Conservation (phyloP, 306 rosid species). For the Cicer judaicum region DNA sequence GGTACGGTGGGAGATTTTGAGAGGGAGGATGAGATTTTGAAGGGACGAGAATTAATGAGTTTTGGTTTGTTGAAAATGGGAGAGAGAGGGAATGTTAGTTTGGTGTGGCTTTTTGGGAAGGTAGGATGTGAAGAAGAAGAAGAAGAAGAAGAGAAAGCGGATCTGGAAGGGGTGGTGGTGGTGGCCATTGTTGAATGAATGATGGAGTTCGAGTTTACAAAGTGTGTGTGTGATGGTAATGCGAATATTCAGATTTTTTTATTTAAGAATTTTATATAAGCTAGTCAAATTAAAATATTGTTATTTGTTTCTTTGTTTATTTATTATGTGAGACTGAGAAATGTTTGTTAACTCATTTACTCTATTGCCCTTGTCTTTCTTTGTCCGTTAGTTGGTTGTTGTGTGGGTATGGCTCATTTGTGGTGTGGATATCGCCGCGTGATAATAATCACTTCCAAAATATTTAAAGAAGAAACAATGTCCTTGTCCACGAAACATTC, state of each 20-base stretch:
- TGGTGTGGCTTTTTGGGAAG: conserved; percentile 31
- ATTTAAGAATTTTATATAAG: neutral
- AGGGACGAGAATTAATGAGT: conserved; percentile 26
- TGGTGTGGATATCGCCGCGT: neutral
- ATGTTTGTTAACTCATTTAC: neutral
- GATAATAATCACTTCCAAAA: neutral
- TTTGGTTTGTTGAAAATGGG: conserved; percentile 27
- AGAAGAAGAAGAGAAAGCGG: conserved; percentile 45
- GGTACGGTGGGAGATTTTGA: conserved; percentile 42
- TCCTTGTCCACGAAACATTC: too few relatives aligned
- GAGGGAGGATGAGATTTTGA: conserved; percentile 50
- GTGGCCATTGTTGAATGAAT: conserved; percentile 53
- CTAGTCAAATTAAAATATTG: too few relatives aligned
- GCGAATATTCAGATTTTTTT: neutral
- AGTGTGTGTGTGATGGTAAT: neutral
- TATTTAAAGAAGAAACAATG: too few relatives aligned
- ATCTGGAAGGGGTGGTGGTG: conserved; percentile 22
- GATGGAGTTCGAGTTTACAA: neutral
- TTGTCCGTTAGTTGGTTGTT: neutral
- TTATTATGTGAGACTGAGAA: neutral
- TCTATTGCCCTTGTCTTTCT: neutral
- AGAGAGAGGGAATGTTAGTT: conserved; percentile 46
- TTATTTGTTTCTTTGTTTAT: too few relatives aligned
- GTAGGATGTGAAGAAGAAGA: conserved; percentile 9
- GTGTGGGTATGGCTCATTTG: neutral